Evolutionary conservation across 129 eudicot species (phyloP), one percentile per base, ranked within the genome.

Genomic region (Flaveria robusta): DNA sequence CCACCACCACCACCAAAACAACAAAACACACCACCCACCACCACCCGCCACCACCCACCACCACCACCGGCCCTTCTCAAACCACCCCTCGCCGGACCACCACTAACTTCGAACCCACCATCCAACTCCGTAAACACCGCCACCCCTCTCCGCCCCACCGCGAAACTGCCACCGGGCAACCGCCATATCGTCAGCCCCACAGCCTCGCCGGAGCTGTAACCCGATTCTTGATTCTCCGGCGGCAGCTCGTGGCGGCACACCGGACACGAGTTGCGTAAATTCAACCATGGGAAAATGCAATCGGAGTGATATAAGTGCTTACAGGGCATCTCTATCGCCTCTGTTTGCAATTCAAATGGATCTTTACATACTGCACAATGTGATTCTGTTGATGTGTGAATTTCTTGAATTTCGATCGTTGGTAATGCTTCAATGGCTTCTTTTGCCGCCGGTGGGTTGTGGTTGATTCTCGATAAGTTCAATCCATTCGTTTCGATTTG

Each of bases 121-220:
- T 89, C 97, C 96, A 94, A 83, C 63, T 87, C 97, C 0, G 96
- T 89, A 72, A 85, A 89, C 60, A 84, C 90, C 1, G 96, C 96
- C 70, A 85, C 89, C 3, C 91, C 93, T 77, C 98, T 84, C 82
- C 97, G 81, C 85, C 99, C 99, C 54, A 94, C 99, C 0, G 97
- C 97, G 80, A 94, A 94, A 16, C 99, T 96, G 0, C 99, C 97
- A 15, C 99, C 99, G 0, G 99, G 99, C 76, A 91, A 54, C 80
- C 99, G 81, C 99, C 99, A 95, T 80, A 95, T 95, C 1, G 94
- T 89, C 52, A 95, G 58, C 15, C 99, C 99, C 34, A 78, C 83
- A 0, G 87, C 71, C 59, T 88, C 93, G 5, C 75, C 96, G 31
- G 75, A 79, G 66, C 26, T 29, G 37, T 24, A 23, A 26, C 77